These are phyloP conservation scores for Abortiporus biennis DNA, from an alignment of 1,284 basidiomycete species.

Conservation along the genomic window DNA sequence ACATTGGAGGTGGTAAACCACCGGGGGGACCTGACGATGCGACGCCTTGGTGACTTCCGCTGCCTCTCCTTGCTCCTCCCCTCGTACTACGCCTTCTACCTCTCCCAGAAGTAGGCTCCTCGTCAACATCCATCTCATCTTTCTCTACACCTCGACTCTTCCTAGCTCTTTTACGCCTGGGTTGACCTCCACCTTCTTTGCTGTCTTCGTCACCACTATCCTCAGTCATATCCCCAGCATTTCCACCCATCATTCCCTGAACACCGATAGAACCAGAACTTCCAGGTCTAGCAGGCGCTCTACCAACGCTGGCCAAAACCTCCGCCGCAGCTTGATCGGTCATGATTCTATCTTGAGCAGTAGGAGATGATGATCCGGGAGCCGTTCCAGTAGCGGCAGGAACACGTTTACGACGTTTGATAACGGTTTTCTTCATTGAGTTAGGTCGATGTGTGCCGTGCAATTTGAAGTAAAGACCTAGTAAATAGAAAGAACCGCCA, in stretches of 20 bases:
- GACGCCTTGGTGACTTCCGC: not conserved
- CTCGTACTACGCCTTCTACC: constrained; percentile 1
- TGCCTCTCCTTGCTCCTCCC: not conserved
- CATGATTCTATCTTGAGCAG: constrained; percentile 39
- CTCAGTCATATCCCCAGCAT: constrained; percentile 28
- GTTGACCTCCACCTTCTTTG: constrained; percentile 40
- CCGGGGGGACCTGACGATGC: not conserved
- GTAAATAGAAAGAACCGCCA: constrained; percentile 8
- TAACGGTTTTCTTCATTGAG: constrained; percentile 98
- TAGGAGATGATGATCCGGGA: constrained; percentile 9
- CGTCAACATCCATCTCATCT: constrained; percentile 47
- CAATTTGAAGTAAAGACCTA: constrained; percentile 96
- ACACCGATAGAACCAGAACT: constrained; percentile 21
- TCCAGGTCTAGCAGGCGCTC: constrained; percentile 26
- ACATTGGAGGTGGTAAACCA: constrained; percentile 1
- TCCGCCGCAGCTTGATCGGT: constrained; percentile 81
- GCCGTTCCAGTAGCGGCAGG: constrained; percentile 59
- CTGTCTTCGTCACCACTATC: constrained; percentile 43
- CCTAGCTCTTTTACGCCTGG: constrained; percentile 47
- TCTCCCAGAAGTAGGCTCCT: constrained; percentile 9
- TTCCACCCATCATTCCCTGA: constrained; percentile 26
- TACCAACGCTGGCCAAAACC: constrained; percentile 73
- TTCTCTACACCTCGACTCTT: constrained; percentile 32
- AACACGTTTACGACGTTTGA: constrained; percentile 95
- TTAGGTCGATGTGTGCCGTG: constrained; percentile 96